Conservation (phyloP, 805 yeast species). For the Candida maesae region DNA sequence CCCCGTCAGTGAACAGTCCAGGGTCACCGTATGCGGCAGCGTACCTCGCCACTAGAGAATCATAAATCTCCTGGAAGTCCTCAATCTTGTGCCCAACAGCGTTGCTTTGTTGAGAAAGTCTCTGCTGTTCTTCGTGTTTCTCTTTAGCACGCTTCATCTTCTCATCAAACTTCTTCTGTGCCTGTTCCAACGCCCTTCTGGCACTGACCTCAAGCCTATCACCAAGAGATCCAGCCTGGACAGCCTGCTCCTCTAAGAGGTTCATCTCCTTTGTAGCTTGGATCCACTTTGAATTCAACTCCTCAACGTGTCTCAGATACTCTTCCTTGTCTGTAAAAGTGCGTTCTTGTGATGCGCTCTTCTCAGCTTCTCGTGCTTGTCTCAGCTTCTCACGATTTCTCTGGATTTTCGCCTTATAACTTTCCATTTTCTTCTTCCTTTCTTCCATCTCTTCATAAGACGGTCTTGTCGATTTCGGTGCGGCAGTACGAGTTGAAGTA, state of each 20-base stretch:
- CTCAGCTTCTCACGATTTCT: too few relatives aligned
- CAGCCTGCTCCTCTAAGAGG: slow-evolving; percentile 5
- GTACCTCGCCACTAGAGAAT: background rate
- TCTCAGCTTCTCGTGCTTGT: too few relatives aligned
- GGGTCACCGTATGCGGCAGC: background rate
- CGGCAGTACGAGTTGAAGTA: too few relatives aligned
- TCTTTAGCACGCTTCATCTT: slow-evolving; percentile 3
- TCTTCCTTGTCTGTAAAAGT: too few relatives aligned
- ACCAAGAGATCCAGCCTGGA: slow-evolving; percentile 3
- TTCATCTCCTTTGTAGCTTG: slow-evolving; percentile 7
- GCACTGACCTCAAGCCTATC: slow-evolving; percentile 15
- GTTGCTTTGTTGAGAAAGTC: background rate
- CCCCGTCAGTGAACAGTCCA: background rate
- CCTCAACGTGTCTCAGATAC: slow-evolving; percentile 5
- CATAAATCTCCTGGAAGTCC: too few relatives aligned
- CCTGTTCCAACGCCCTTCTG: slow-evolving; percentile 15
- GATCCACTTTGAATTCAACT: slow-evolving; percentile 4
- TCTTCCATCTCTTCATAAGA: too few relatives aligned
- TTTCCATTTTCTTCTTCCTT: too few relatives aligned
- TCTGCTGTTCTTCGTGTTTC: too few relatives aligned
- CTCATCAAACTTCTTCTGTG: slow-evolving; percentile 17
- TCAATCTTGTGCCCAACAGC: too few relatives aligned
- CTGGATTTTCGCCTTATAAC: too few relatives aligned
- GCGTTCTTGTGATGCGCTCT: too few relatives aligned
- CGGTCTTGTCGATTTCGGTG: too few relatives aligned